Conservation (phyloP, 2,329 filamentous ascomycete genomes). For the Diaporthe sp. region DNA sequence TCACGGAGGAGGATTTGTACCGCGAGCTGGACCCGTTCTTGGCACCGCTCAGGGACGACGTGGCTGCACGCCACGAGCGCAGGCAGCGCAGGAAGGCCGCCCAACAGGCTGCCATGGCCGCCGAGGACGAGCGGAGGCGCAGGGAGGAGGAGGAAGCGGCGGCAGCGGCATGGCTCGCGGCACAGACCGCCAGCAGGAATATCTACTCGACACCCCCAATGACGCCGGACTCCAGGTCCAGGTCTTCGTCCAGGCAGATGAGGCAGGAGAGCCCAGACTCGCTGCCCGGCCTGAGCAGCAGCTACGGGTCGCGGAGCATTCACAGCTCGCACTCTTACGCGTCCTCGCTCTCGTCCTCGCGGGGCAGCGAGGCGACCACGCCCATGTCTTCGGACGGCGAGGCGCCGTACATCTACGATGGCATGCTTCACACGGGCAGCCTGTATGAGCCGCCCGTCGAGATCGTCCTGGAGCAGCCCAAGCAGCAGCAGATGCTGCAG, state of each 20-base stretch:
- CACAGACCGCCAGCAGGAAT: slow-evolving; percentile 47
- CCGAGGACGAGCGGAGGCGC: slow-evolving; percentile 44
- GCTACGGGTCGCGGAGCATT: slow-evolving; percentile 58
- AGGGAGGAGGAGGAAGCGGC: slow-evolving; percentile 54
- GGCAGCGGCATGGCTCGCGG: slow-evolving; percentile 48
- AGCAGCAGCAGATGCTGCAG: slow-evolving; percentile 45
- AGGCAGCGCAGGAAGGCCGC: slow-evolving; percentile 61
- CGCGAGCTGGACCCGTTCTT: slow-evolving; percentile 90
- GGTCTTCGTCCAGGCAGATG: slow-evolving; percentile 45
- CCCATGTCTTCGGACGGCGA: slow-evolving; percentile 61
- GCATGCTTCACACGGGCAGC: slow-evolving; percentile 51
- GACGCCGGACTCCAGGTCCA: slow-evolving; percentile 58
- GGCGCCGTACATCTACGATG: slow-evolving; percentile 58
- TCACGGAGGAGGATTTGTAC: slow-evolving; percentile 88
- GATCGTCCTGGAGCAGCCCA: slow-evolving; percentile 54
- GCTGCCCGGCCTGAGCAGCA: slow-evolving; percentile 57
- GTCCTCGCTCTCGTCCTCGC: slow-evolving; percentile 47
- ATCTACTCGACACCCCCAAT: slow-evolving; percentile 62
- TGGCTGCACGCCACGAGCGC: slow-evolving; percentile 65
- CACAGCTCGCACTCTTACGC: slow-evolving; percentile 64
- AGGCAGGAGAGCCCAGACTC: slow-evolving; percentile 40
- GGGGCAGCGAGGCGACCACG: slow-evolving; percentile 60
- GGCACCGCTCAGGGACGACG: slow-evolving; percentile 80
- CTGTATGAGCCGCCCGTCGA: slow-evolving; percentile 66
- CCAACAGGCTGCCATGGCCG: slow-evolving; percentile 27